phyloP scores from a whole-genome alignment of 2,329 filamentous ascomycete genomes.

The Stagonosporopsis vannaccii region DNA sequence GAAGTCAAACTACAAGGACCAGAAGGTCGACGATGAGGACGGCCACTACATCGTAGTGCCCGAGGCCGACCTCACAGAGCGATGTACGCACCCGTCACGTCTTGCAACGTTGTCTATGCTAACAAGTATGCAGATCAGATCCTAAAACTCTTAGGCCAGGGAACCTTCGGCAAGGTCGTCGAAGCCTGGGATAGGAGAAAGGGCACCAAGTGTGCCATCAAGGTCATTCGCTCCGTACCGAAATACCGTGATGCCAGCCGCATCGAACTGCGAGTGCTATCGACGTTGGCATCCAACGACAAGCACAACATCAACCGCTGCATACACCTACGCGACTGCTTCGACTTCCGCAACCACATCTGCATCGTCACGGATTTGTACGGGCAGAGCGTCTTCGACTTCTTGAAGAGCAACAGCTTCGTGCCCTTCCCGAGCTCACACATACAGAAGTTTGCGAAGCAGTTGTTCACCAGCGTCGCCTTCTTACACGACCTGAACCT shows the following conservation, averaged over 20 bases:
- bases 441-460: constrained; percentile 94
- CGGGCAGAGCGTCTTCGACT: constrained; percentile 97
- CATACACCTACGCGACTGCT: constrained; percentile 95
- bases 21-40: constrained; percentile 93
- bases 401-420: constrained; percentile 93
- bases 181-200: constrained; percentile 83
- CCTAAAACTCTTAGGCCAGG: constrained; percentile 87
- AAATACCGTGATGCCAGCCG: constrained; percentile 97
- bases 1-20: constrained; percentile 59
- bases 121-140: constrained; percentile 73
- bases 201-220: constrained; percentile 87
- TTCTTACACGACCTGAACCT: constrained; percentile 97
- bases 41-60: constrained; percentile 95
- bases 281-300: constrained; percentile 91
- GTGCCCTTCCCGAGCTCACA: constrained; percentile 98
- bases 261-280: constrained; percentile 91
- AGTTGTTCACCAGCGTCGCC: constrained; percentile 96
- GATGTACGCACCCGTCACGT: constrained; percentile 69
- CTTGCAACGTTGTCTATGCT: constrained; percentile 13
- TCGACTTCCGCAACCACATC: constrained; percentile 96
- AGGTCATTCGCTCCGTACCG: constrained; percentile 97
- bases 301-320: constrained; percentile 91
- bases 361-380: constrained; percentile 82
- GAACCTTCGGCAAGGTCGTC: constrained; percentile 98
- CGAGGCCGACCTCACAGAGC: constrained; percentile 82